A percentile compares a stretch with the other conserved stretches of the same genome.
Conservation (phyloP, 495 filamentous ascomycete species). For the Trichoderma gamsii region DNA sequence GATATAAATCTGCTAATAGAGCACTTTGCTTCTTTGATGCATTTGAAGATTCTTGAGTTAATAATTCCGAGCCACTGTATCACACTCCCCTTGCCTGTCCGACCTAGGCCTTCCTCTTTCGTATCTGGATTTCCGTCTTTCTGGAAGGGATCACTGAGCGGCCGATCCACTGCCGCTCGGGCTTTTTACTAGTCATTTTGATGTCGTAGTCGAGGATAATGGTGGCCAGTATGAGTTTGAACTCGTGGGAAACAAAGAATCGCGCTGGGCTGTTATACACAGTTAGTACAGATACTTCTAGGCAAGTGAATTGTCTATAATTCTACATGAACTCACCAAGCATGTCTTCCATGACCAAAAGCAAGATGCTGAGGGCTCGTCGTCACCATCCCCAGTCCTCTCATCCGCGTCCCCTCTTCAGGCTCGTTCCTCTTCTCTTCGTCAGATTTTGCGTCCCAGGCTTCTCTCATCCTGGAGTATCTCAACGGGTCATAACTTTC, state of each 20-base stretch:
- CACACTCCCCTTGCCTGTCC: neutral
- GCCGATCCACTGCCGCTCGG: constrained; percentile 28
- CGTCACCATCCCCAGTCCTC: constrained; percentile 32
- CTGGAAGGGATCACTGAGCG: constrained; percentile 28
- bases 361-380: constrained; percentile 30
- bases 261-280: constrained; percentile 28
- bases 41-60: no score
- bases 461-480: constrained; percentile 28
- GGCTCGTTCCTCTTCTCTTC: constrained; percentile 16
- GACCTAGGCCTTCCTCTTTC: constrained; percentile 11
- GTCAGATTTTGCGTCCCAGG: constrained; percentile 25
- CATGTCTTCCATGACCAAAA: constrained; percentile 35
- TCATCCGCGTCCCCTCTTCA: constrained; percentile 25
- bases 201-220: constrained; percentile 39
- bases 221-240: constrained; percentile 37
- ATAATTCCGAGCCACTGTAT: no score
- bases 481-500: constrained; percentile 29
- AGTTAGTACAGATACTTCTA: neutral
- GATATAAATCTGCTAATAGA: no score
- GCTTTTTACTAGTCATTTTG: constrained; percentile 25
- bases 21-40: no score
- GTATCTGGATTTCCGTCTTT: constrained; percentile 25
- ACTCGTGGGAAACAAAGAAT: constrained; percentile 37
- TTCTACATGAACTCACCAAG: constrained; percentile 27
- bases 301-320: neutral